These are phyloP conservation scores for Secale cereale DNA, from an alignment of 176 grass and related monocot genomes.

Conservation along the genomic window DNA sequence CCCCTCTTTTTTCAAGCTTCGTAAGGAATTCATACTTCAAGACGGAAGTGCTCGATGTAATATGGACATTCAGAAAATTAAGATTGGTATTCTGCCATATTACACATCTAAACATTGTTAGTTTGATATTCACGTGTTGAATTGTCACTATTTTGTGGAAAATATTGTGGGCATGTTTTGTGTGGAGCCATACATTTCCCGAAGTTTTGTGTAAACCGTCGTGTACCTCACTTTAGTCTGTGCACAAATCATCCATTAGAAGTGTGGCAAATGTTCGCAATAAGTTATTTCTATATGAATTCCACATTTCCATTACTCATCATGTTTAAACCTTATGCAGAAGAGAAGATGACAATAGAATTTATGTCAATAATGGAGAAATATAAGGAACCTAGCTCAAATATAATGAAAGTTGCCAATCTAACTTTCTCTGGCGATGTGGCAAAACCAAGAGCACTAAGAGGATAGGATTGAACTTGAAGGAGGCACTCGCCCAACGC, in stretches of 20 bases:
- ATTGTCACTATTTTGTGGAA: not conserved
- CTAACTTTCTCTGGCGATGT: too few species aligned
- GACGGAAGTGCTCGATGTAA: conserved; percentile 39
- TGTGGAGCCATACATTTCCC: not conserved
- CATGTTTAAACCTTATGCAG: too few species aligned
- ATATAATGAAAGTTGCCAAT: too few species aligned
- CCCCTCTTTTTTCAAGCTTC: conserved; percentile 21
- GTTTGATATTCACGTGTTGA: not conserved
- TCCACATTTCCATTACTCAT: too few species aligned
- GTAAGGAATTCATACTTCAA: conserved; percentile 16
- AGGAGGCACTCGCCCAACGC: too few species aligned
- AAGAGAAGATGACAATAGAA: too few species aligned
- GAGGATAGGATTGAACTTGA: too few species aligned
- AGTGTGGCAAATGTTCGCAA: not conserved
- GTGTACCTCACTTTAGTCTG: not conserved
- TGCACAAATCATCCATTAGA: not conserved
- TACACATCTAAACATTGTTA: not conserved
- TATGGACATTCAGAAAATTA: conserved; percentile 46
- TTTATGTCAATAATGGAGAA: too few species aligned
- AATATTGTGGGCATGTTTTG: not conserved
- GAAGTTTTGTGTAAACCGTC: not conserved
- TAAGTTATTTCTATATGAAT: too few species aligned
- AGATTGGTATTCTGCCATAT: conserved; percentile 15
- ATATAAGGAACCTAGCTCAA: too few species aligned
- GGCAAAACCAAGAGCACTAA: too few species aligned